phyloP scores from a whole-genome alignment of 495 filamentous ascomycete species.

The Staphylotrichum tortipilum region DNA sequence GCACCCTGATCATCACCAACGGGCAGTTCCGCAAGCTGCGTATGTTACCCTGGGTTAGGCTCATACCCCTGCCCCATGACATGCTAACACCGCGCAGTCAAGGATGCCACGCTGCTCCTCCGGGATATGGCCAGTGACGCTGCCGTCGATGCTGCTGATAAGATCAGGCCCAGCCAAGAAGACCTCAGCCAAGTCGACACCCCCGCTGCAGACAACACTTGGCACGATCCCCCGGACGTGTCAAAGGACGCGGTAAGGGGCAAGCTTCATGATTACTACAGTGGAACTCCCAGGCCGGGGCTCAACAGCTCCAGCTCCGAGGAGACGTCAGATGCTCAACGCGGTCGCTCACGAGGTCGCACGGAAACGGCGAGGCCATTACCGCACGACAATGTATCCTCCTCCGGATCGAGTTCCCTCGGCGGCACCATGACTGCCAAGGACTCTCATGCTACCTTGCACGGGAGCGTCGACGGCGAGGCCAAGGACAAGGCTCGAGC shows the following conservation, averaged over 20 bases:
- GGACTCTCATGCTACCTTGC: slow-evolving; percentile 40
- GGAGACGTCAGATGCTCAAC: slow-evolving; percentile 22
- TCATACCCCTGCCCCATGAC: background rate
- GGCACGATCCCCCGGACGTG: slow-evolving; percentile 83
- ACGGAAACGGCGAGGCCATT: slow-evolving; percentile 17
- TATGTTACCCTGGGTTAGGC: slow-evolving; percentile 38
- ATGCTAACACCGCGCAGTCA: slow-evolving; percentile 61
- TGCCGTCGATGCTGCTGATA: slow-evolving; percentile 69
- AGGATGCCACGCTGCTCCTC: slow-evolving; percentile 71
- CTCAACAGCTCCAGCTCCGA: slow-evolving; percentile 25
- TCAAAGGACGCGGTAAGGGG: slow-evolving; percentile 61
- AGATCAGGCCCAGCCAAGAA: slow-evolving; percentile 71
- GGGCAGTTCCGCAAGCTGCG: slow-evolving; percentile 92
- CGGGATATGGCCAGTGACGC: slow-evolving; percentile 89
- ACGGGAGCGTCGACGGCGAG: slow-evolving; percentile 52
- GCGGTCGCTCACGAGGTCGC: slow-evolving; percentile 19
- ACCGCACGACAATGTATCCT: slow-evolving; percentile 23
- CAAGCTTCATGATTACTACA: slow-evolving; percentile 52
- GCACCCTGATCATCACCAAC: slow-evolving; percentile 85
- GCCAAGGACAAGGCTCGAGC: slow-evolving; percentile 46
- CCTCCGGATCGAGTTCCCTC: slow-evolving; percentile 46
- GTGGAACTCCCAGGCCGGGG: slow-evolving; percentile 48
- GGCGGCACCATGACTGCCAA: slow-evolving; percentile 42
- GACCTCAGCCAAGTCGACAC: slow-evolving; percentile 67
- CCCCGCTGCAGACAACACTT: slow-evolving; percentile 80